Base-by-base conservation (phyloP, 306 rosid genomes). In the Gastrolobium bilobum region DNA sequence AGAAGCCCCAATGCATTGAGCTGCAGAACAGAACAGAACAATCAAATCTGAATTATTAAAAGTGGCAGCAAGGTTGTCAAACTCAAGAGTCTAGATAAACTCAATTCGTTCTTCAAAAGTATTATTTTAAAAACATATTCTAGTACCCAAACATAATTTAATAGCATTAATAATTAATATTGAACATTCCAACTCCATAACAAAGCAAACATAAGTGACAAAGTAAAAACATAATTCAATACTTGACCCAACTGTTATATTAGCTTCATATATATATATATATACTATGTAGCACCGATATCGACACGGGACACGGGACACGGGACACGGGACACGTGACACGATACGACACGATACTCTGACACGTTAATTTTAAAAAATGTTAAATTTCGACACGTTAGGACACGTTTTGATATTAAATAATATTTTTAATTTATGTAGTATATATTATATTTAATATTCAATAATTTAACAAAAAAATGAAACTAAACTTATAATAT, bases 1-100 rank as follows among this genome's bases (percentile, higher is more conserved):
- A 96, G 96, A 77, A 96, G 90, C 52, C 99, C 99, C 88, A 96
- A 56, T 39, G 99, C 83, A 82, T 96, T 96, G 69, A 93, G 99
- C 99, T 95, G 94, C 73, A 85, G 60, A 47, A 38, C 63, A 85
- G 60, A 47, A 38, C 63, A 63, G 37, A 44, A 52, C 47, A 51
- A 10, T 40, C 40, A 61, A 62, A 47, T 47, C 6, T 3, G 38
- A 53, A 67, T 63, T 42, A 59, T 47, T 46, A 68, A 33, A 79
- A 43, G 58, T 26, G 61, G 63, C 6, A n/a, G 7, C 65, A 43
- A 63, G 42, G 61, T 53, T 63, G 8, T 43, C 61, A 53, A 64
- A 43, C 61, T 42, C 2, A 1, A 40, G 34, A 42, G 46, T 63
- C 44, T 72, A 62, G 30, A 51, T 40, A 35, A 79, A 48, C 54